Conservation (phyloP, 2,329 filamentous ascomycete genomes). For the Elsinoe fawcettii region DNA sequence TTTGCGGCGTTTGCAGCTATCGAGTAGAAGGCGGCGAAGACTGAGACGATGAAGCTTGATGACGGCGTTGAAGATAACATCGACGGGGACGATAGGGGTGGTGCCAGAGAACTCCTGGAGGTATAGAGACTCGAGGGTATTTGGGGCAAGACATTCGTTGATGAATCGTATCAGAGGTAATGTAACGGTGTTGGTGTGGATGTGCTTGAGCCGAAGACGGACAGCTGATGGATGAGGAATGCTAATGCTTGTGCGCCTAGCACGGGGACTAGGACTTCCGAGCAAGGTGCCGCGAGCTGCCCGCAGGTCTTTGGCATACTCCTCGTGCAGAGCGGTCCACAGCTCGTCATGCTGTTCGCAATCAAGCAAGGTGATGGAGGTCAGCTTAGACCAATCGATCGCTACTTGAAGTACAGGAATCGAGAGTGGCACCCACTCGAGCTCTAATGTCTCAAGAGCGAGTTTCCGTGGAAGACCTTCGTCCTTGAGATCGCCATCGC, state of each 20-base stretch:
- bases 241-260: constrained; percentile 19
- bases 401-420: constrained; percentile 61
- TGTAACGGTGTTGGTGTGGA: constrained; percentile 68
- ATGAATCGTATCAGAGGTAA: constrained; percentile 63
- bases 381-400: constrained; percentile 67
- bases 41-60: constrained; percentile 64
- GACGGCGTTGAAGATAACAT: constrained; percentile 62
- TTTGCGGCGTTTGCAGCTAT: constrained; percentile 54
- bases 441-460: constrained; percentile 61
- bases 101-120: constrained; percentile 57
- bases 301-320: constrained; percentile 9
- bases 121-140: constrained; percentile 71
- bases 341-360: constrained; percentile 66
- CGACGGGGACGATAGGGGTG: constrained; percentile 55
- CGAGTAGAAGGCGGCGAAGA: constrained; percentile 64
- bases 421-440: constrained; percentile 68
- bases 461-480: constrained; percentile 40
- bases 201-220: constrained; percentile 59
- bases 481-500: background rate
- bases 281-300: background rate
- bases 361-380: constrained; percentile 63
- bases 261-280: background rate
- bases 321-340: constrained; percentile 61
- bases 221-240: constrained; percentile 41
- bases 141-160: constrained; percentile 68